These are phyloP conservation scores for Celoporthe dispersa DNA, from an alignment of 2,329 filamentous ascomycete genomes.

Conservation along the genomic window DNA sequence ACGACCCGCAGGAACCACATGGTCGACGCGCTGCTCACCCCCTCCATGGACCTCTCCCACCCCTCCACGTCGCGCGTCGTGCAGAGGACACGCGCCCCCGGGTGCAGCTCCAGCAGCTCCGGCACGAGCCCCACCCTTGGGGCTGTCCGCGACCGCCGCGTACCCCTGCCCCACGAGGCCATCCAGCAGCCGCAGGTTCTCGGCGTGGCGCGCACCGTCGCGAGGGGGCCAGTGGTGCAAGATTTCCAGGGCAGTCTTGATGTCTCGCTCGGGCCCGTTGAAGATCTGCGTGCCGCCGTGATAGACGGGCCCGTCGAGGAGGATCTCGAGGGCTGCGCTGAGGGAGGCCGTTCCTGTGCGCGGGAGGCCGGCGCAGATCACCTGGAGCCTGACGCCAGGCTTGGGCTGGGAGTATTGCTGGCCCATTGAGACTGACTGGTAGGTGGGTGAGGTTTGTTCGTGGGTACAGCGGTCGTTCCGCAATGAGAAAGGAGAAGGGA, in stretches of 20 bases:
- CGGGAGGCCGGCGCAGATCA: conserved; percentile 36
- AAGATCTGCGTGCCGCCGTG: conserved; percentile 34
- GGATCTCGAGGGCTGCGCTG: conserved; percentile 33
- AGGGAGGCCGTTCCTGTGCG: conserved; percentile 36
- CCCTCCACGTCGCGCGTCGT: conserved; percentile 44
- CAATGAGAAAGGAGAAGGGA: background rate
- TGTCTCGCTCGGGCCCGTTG: conserved; percentile 30
- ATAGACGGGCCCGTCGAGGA: conserved; percentile 34
- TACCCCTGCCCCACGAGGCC: conserved; percentile 33
- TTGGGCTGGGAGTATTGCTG: conserved; percentile 33
- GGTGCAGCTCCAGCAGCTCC: conserved; percentile 53
- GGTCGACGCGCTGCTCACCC: conserved; percentile 39
- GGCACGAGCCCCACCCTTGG: conserved; percentile 47
- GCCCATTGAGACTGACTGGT: conserved; percentile 23
- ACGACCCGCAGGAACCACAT: conserved; percentile 41
- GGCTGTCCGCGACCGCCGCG: conserved; percentile 47
- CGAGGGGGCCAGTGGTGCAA: background rate
- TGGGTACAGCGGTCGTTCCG: background rate
- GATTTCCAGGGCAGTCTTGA: conserved; percentile 17
- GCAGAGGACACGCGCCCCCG: conserved; percentile 53
- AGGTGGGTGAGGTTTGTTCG: background rate
- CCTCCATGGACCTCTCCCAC: conserved; percentile 45
- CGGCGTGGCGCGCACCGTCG: conserved; percentile 1
- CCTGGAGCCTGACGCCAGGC: conserved; percentile 31
- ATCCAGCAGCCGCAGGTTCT: conserved; percentile 4